These are phyloP conservation scores for Puccinia polysora DNA, from an alignment of 1,284 basidiomycete genomes.

Conservation along the genomic window DNA sequence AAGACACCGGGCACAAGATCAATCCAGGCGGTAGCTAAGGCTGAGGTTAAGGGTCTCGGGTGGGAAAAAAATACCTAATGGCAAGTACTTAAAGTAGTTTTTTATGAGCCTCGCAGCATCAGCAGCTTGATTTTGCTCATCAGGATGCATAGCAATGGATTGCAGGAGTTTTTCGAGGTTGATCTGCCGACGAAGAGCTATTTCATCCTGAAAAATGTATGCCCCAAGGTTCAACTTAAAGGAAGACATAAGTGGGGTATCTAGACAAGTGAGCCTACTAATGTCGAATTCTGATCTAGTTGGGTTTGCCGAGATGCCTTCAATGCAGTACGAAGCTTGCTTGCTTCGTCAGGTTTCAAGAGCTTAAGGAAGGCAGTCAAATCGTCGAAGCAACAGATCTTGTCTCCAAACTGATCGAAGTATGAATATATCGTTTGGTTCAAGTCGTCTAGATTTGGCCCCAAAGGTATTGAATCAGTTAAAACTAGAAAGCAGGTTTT, in stretches of 20 bases:
- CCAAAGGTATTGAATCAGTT: conserved; percentile 31
- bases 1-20: not conserved
- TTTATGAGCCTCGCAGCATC: conserved; percentile 17
- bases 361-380: conserved; percentile 62
- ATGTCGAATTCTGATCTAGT: not conserved
- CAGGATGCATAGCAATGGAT: not conserved
- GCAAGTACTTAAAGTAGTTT: conserved; percentile 25
- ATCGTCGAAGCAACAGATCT: conserved; percentile 79
- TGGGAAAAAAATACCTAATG: conserved; percentile 17
- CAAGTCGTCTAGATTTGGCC: conserved; percentile 55
- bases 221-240: not conserved
- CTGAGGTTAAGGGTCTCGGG: not conserved
- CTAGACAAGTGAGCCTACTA: not conserved
- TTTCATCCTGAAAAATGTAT: conserved; percentile 8
- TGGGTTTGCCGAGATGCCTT: not conserved
- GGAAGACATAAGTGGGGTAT: not conserved
- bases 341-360: conserved; percentile 55
- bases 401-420: conserved; percentile 68
- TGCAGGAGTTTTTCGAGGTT: conserved; percentile 29
- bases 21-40: not conserved
- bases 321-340: not conserved
- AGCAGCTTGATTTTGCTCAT: not conserved
- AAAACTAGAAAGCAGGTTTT: conserved; percentile 12
- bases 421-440: conserved; percentile 58
- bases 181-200: conserved; percentile 12